Base-by-base conservation (phyloP, 2,329 filamentous ascomycete species). In the Claviceps sp. region DNA sequence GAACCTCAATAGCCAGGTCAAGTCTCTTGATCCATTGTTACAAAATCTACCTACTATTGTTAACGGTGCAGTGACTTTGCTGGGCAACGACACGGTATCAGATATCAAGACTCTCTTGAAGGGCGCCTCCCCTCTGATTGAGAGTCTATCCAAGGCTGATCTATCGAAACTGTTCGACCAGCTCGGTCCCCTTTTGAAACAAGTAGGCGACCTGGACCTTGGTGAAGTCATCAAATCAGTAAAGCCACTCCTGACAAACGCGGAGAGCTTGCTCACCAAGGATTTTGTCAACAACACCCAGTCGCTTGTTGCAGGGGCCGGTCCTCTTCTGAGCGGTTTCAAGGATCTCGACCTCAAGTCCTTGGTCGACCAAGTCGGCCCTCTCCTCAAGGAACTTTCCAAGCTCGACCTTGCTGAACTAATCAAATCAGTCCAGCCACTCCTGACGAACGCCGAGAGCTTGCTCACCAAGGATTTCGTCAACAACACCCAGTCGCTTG, bases 271-370 rank as follows among this genome's bases (percentile, higher is more conserved):
- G 16, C 42, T 54, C 4, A 52, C 50, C 0, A 60, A 61, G 24
- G 52, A 55, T 8, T 54, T 65, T 1, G 57, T 65, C 3, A 55
- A 56, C 1, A 56, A 54, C 2, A 54, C 52, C 2, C 50, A 52
- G 30, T 54, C 52, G 3, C 52, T 54, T 6, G 19, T 19, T 19
- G 19, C 52, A 6, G 52, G 60, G n/a, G 63, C 64, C 53, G 54
- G 52, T 24, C 67, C 68, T 0, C 55, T 71, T 1, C 52, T 70
- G 5, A 61, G 61, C 43, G 61, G 64, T 45, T 60, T 69, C 8
- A 64, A 70, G 61, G 50, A 63, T 38, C 42, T 61, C 5, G 44
- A 63, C 0, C 55, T 64, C 5, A 61, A 66, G 16, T 38, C 30
- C 5, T 14, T 54, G 3, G 37, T 52, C 1, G 42, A 44, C 17